These are phyloP conservation scores for Rhizopogon vesiculosus DNA, from an alignment of 768 basidiomycete species.

Conservation along the genomic window DNA sequence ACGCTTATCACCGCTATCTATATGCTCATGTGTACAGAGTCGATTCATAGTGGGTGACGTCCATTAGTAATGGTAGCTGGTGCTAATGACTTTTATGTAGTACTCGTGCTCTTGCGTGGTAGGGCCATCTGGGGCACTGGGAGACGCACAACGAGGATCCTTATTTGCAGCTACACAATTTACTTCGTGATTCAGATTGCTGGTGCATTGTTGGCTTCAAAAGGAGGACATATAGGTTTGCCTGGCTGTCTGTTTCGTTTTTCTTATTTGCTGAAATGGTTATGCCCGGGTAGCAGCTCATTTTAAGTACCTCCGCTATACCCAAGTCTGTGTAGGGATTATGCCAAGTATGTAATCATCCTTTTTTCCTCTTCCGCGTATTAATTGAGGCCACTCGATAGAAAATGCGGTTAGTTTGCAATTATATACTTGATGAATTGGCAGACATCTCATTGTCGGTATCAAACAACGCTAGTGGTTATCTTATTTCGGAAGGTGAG, in stretches of 20 bases:
- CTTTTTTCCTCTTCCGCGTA: not conserved
- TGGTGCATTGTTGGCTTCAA: not conserved
- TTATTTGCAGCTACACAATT: conserved; percentile 5
- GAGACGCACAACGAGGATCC: not conserved
- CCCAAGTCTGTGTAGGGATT: conserved; percentile 7
- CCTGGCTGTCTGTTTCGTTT: not conserved
- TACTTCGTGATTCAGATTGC: not conserved
- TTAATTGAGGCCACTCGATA: not conserved
- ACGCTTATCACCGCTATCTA: not conserved
- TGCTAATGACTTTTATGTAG: conserved; percentile 3
- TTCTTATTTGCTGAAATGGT: not conserved
- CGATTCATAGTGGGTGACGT: conserved; percentile 16
- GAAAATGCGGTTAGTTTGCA: not conserved
- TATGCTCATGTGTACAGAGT: conserved; percentile 12
- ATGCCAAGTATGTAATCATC: conserved; percentile 7
- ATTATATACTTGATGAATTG: not conserved
- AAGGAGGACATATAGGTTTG: not conserved
- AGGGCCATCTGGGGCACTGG: conserved; percentile 18
- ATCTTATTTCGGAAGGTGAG: conserved; percentile 4
- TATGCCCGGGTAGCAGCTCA: not conserved
- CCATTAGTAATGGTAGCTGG: not conserved
- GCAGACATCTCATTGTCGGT: not conserved
- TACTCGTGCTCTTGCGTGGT: conserved; percentile 19
- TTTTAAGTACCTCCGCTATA: conserved; percentile 7
- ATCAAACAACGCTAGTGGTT: conserved; percentile 3